These are phyloP conservation scores for Nyctanthes arbortristis DNA, from an alignment of 257 asterid genomes.

Conservation along the genomic window DNA sequence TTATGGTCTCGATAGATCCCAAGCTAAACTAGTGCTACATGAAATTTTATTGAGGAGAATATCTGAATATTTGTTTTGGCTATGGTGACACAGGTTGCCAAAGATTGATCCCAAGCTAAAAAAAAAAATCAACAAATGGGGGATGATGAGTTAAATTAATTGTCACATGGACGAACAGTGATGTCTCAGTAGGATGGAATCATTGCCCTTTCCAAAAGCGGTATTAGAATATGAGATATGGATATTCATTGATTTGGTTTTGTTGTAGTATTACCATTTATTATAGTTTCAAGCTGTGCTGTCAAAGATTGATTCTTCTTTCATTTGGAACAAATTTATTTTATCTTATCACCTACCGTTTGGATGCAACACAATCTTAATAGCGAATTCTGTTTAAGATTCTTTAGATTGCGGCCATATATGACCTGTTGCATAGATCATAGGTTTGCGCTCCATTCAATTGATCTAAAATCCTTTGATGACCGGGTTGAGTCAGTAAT, in stretches of 20 bases:
- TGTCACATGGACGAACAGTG: background rate
- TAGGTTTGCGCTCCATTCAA: background rate
- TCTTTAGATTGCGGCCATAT: background rate
- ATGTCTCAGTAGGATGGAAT: background rate
- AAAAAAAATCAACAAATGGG: background rate
- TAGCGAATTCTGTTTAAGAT: background rate
- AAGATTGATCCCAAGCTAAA: constrained; percentile 1
- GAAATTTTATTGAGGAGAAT: background rate
- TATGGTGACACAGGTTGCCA: background rate
- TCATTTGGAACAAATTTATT: background rate
- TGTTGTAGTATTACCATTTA: constrained; percentile 1
- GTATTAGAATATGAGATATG: background rate
- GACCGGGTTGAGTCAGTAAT: background rate
- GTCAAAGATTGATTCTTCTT: background rate
- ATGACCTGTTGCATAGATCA: no score
- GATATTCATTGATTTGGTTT: background rate
- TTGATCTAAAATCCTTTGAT: background rate
- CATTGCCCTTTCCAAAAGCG: constrained; percentile 1
- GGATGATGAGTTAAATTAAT: background rate
- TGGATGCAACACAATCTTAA: background rate
- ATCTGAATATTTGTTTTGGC: background rate
- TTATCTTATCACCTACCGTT: background rate
- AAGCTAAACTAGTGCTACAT: background rate
- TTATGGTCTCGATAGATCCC: background rate
- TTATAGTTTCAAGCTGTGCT: background rate